These are phyloP conservation scores for Astrocystis sublimbata DNA, from an alignment of 495 filamentous ascomycete genomes.

Conservation along the genomic window DNA sequence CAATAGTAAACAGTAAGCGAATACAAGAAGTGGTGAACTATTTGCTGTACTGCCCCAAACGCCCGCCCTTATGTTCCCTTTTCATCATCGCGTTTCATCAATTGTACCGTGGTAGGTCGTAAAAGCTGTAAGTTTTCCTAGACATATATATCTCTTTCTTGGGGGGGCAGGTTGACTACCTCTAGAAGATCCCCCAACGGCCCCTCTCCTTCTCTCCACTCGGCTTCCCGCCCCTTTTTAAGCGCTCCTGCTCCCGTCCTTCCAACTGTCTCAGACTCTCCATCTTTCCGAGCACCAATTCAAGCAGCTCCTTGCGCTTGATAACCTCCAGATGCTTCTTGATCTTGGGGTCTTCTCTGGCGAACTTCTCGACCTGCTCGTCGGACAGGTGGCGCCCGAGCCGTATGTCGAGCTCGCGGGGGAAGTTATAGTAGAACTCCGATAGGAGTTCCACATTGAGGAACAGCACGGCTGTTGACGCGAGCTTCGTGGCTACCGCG, in stretches of 20 bases:
- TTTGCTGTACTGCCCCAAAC: too few species aligned
- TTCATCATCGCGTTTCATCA: too few species aligned
- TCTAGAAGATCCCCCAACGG: constrained; percentile 41
- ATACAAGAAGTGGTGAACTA: too few species aligned
- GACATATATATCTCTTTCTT: not conserved
- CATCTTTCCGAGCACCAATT: constrained; percentile 92
- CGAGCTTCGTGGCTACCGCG: constrained; percentile 92
- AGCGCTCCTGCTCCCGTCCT: constrained; percentile 34
- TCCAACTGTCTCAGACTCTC: constrained; percentile 82
- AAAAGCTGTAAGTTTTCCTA: too few species aligned
- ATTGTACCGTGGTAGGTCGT: too few species aligned
- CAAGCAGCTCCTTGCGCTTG: constrained; percentile 84
- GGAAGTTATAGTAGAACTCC: constrained; percentile 97
- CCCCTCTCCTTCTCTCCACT: constrained; percentile 30
- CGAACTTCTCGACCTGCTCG: constrained; percentile 83
- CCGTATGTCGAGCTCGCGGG: constrained; percentile 82
- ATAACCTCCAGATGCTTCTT: constrained; percentile 88
- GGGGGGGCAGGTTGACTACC: not conserved
- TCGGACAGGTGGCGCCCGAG: constrained; percentile 80
- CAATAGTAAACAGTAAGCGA: too few species aligned
- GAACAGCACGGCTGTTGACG: constrained; percentile 92
- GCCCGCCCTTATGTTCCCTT: too few species aligned
- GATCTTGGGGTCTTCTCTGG: constrained; percentile 87
- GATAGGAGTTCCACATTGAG: constrained; percentile 95
- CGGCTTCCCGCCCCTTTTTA: constrained; percentile 21